These are phyloP conservation scores for Whalleya microplaca DNA, from an alignment of 2,329 filamentous ascomycete genomes.

Conservation along the genomic window DNA sequence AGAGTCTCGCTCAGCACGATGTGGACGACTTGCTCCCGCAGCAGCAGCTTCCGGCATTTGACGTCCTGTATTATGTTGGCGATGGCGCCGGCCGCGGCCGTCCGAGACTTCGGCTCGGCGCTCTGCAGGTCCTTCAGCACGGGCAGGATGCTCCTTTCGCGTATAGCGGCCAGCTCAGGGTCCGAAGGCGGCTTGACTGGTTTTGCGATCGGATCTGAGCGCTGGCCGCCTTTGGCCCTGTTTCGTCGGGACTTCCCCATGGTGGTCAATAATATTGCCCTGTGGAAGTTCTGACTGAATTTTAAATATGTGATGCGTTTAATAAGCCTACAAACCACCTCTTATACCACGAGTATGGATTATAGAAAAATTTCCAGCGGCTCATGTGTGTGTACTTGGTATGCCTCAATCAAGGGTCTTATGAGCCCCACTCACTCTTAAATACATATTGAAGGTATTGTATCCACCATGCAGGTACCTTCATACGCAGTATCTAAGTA, in stretches of 20 bases:
- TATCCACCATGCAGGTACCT: too few relatives aligned
- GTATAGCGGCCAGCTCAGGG: slow-evolving; percentile 64
- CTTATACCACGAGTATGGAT: background rate
- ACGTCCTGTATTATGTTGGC: slow-evolving; percentile 65
- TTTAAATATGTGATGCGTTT: background rate
- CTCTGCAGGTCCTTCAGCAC: slow-evolving; percentile 64
- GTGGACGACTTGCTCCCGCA: slow-evolving; percentile 68
- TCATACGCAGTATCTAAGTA: too few relatives aligned
- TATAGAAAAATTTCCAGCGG: slow-evolving; percentile 16
- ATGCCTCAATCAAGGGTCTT: too few relatives aligned
- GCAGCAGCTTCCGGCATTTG: slow-evolving; percentile 65
- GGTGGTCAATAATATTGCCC: slow-evolving; percentile 8
- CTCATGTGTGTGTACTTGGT: slow-evolving; percentile 1
- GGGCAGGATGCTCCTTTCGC: slow-evolving; percentile 66
- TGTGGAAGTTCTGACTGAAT: background rate
- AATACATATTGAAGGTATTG: too few relatives aligned
- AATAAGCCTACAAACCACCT: background rate
- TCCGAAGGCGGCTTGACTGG: slow-evolving; percentile 64
- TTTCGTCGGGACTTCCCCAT: slow-evolving; percentile 66
- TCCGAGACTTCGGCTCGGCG: slow-evolving; percentile 61
- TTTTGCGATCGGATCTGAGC: slow-evolving; percentile 61
- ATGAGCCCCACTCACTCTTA: background rate
- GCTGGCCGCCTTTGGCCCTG: slow-evolving; percentile 51
- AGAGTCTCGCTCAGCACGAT: slow-evolving; percentile 66
- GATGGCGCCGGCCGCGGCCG: slow-evolving; percentile 61